Evolutionary conservation across 306 rosid genomes (phyloP).

Genomic region (Fragaria nilgerrensis): DNA sequence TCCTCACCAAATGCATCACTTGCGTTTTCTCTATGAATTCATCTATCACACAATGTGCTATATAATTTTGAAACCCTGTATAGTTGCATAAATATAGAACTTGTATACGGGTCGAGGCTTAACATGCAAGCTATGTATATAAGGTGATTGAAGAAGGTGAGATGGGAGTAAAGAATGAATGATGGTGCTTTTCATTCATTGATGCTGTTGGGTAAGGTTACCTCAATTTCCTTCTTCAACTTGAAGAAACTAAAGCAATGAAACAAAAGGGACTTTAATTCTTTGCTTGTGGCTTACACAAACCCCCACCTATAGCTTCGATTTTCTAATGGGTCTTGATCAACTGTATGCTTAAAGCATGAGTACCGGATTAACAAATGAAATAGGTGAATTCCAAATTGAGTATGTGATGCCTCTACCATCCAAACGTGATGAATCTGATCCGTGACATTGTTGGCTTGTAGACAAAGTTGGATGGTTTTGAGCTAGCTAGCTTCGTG

Average conservation of each 20-base stretch:
- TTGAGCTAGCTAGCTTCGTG: too few species aligned
- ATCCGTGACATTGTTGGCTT: too few species aligned
- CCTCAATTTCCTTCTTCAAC: slow-evolving; percentile 8
- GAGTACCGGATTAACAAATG: neutral
- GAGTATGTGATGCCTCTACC: neutral
- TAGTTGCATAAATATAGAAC: too few species aligned
- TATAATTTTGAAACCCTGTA: too few species aligned
- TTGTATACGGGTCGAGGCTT: too few species aligned
- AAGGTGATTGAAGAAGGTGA: too few species aligned
- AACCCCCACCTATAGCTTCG: neutral
- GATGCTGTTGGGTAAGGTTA: slow-evolving; percentile 16
- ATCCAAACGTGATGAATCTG: neutral
- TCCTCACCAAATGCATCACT: neutral
- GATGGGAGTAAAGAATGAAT: neutral
- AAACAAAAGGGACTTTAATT: neutral
- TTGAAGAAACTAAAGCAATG: neutral
- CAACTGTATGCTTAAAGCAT: neutral
- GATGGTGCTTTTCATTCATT: slow-evolving; percentile 1
- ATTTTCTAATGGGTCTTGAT: neutral
- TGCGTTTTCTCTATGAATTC: too few species aligned
- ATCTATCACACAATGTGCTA: too few species aligned
- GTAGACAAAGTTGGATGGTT: too few species aligned
- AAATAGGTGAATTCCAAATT: neutral
- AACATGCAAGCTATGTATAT: too few species aligned
- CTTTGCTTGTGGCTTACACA: slow-evolving; percentile 2